Evolutionary conservation across 1,139 yeast species (phyloP).

Genomic region (Wickerhamomyces sp.): DNA sequence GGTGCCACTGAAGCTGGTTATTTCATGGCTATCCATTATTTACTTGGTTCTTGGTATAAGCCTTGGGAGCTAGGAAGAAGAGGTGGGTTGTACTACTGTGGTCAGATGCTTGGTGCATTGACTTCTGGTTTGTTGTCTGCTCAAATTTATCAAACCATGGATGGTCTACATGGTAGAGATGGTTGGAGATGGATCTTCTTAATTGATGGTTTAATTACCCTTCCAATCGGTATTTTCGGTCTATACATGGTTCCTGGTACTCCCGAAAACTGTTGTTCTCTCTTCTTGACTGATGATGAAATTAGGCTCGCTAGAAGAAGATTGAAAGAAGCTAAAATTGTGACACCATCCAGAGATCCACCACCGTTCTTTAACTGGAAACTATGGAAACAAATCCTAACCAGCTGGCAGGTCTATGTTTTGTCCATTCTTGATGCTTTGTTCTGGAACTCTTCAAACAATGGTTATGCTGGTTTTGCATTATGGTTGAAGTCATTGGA

Average conservation of each 20-base stretch:
- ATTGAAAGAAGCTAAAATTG: slow-evolving; percentile 32
- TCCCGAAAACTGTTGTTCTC: slow-evolving; percentile 32
- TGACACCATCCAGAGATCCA: slow-evolving; percentile 45
- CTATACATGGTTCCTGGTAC: slow-evolving; percentile 52
- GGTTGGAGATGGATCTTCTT: slow-evolving; percentile 68
- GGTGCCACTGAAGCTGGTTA: slow-evolving; percentile 62
- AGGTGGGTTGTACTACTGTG: slow-evolving; percentile 51
- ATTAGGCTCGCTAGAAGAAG: slow-evolving; percentile 28
- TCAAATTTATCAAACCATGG: slow-evolving; percentile 44
- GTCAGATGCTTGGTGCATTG: slow-evolving; percentile 55
- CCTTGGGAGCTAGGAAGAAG: slow-evolving; percentile 34
- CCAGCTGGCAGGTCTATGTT: slow-evolving; percentile 39
- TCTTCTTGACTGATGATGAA: slow-evolving; percentile 29
- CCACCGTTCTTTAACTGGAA: slow-evolving; percentile 25
- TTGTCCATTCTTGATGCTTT: slow-evolving; percentile 33
- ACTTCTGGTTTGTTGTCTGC: slow-evolving; percentile 63
- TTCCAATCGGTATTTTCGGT: slow-evolving; percentile 47
- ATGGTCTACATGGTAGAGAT: slow-evolving; percentile 40
- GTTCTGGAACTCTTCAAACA: slow-evolving; percentile 26
- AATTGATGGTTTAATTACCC: slow-evolving; percentile 49
- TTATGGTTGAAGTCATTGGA: slow-evolving; percentile 31
- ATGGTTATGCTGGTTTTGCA: slow-evolving; percentile 23
- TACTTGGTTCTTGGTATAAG: slow-evolving; percentile 29
- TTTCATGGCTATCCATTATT: slow-evolving; percentile 39
- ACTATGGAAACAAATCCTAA: slow-evolving; percentile 41